A percentile compares a stretch with the other conserved stretches of the same genome.
phyloP scores from a whole-genome alignment of 164 flowering plant genomes.

The Vitis cinerea region DNA sequence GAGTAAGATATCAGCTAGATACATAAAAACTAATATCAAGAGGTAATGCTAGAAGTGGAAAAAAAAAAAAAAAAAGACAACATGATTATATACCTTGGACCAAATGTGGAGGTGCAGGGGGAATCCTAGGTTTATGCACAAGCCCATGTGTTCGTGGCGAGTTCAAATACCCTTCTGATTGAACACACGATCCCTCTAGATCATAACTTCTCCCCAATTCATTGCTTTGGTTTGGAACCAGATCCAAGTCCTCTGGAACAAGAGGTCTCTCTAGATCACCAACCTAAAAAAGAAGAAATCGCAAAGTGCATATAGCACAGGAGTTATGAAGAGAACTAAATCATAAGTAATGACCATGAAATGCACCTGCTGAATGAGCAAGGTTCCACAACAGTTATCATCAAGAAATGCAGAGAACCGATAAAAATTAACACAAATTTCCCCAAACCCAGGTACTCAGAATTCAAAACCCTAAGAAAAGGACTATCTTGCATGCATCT shows the following conservation, averaged over 20 bases:
- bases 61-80: neutral
- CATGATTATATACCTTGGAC: conserved; percentile 41
- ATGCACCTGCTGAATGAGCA: neutral
- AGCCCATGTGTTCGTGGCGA: conserved; percentile 48
- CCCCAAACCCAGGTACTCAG: too few species aligned
- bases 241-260: conserved; percentile 48
- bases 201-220: conserved; percentile 42
- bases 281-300: conserved; percentile 32
- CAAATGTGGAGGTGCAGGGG: conserved; percentile 36
- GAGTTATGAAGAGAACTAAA: neutral
- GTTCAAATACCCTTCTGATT: conserved; percentile 44
- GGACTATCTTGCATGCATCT: too few species aligned
- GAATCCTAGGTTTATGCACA: conserved; percentile 53
- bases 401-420: too few species aligned
- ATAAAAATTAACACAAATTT: too few species aligned
- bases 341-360: neutral
- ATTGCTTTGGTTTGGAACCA: conserved; percentile 27
- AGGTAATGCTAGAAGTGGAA: neutral
- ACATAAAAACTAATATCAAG: neutral
- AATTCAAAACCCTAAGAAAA: too few species aligned
- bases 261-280: conserved; percentile 88
- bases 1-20: neutral
- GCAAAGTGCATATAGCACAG: neutral
- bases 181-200: conserved; percentile 48
- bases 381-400: neutral